Percentiles rank a stretch among this genome's conserved stretches.
phyloP scores from a whole-genome alignment of 2,329 filamentous ascomycete species.

The Reticulascus tulasneorum region DNA sequence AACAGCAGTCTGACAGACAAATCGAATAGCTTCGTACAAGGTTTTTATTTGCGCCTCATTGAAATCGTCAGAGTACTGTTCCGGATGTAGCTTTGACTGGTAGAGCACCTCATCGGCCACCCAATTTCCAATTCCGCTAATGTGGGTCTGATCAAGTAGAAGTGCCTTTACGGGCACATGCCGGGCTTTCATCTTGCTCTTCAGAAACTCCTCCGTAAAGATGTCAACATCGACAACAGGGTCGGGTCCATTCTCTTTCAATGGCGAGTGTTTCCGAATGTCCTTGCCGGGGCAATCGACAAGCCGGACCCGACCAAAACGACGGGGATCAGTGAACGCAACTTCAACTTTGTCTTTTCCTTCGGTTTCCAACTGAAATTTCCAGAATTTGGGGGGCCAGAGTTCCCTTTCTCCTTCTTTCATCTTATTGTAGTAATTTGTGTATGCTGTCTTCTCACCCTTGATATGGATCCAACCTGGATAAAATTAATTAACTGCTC shows the following conservation, averaged over 20 bases:
- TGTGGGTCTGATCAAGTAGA: constrained; percentile 79
- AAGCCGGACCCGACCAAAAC: constrained; percentile 75
- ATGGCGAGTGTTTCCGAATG: constrained; percentile 71
- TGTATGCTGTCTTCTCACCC: constrained; percentile 72
- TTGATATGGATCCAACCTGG: constrained; percentile 82
- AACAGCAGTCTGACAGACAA: constrained; percentile 77
- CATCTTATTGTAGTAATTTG: constrained; percentile 74
- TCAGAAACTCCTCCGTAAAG: constrained; percentile 73
- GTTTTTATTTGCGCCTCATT: constrained; percentile 64
- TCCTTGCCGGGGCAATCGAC: constrained; percentile 74
- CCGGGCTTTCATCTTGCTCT: constrained; percentile 66
- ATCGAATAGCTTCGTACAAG: constrained; percentile 69
- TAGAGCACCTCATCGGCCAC: constrained; percentile 93
- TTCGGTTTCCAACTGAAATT: constrained; percentile 70
- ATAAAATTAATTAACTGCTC: neutral
- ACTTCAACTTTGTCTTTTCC: constrained; percentile 52
- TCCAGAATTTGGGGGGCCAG: constrained; percentile 91
- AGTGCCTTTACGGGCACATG: constrained; percentile 87
- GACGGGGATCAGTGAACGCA: constrained; percentile 79
- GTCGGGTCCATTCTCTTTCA: constrained; percentile 92
- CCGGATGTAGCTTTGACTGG: constrained; percentile 82
- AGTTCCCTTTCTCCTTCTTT: constrained; percentile 52
- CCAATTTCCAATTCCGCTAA: constrained; percentile 96
- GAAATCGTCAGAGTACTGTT: constrained; percentile 87
- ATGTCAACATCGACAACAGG: constrained; percentile 77